These are phyloP conservation scores for Umbilicaria muhlenbergii DNA, from an alignment of 495 filamentous ascomycete genomes.

Conservation along the genomic window DNA sequence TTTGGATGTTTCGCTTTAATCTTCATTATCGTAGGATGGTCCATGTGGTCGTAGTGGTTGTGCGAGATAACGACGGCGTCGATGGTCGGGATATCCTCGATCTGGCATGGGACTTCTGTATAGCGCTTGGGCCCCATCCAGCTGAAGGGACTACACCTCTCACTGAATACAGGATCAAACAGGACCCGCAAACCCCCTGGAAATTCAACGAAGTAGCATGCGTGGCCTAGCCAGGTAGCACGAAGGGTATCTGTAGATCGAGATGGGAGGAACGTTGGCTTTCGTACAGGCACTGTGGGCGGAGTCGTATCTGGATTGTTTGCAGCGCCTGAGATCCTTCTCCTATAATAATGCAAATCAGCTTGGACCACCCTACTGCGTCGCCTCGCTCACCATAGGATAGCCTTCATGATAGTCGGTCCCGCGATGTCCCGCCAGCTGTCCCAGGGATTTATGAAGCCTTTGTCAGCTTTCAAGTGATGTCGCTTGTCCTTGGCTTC, in stretches of 20 bases:
- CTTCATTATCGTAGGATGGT: constrained; percentile 53
- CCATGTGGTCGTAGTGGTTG: constrained; percentile 89
- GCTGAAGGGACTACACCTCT: constrained; percentile 64
- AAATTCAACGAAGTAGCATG: constrained; percentile 88
- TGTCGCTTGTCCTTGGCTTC: constrained; percentile 38
- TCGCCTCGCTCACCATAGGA: constrained; percentile 5
- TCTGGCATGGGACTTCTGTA: constrained; percentile 61
- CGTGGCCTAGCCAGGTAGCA: constrained; percentile 94
- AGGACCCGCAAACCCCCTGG: constrained; percentile 75
- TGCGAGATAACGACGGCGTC: constrained; percentile 88
- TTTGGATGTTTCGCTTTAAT: constrained; percentile 58
- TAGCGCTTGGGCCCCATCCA: constrained; percentile 66
- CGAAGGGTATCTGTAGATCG: constrained; percentile 47
- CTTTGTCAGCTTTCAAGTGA: constrained; percentile 39
- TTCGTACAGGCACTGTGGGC: constrained; percentile 50
- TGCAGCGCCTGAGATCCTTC: constrained; percentile 38
- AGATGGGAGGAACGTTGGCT: constrained; percentile 52
- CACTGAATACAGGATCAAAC: constrained; percentile 91
- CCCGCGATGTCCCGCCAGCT: constrained; percentile 10
- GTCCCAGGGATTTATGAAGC: constrained; percentile 45
- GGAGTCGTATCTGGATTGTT: constrained; percentile 47
- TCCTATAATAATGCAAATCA: constrained; percentile 22
- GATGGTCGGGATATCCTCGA: constrained; percentile 66
- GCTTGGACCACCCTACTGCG: background rate
- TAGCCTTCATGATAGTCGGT: constrained; percentile 5